These are phyloP conservation scores for Voacanga thouarsii DNA, from an alignment of 257 asterid species.

Conservation along the genomic window DNA sequence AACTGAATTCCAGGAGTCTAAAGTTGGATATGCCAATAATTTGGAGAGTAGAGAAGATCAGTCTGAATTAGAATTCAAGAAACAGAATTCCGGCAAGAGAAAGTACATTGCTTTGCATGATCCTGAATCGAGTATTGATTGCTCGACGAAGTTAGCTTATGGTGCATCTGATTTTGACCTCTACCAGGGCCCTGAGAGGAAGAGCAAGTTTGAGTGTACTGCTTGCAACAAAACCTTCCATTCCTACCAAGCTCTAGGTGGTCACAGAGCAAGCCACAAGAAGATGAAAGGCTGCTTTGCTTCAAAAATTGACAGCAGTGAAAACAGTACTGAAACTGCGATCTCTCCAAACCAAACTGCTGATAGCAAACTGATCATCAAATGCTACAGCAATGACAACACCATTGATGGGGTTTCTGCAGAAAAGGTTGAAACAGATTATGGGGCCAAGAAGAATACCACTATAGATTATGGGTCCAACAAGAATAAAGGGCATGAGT, in stretches of 20 bases:
- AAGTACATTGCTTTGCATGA: slow-evolving; percentile 23
- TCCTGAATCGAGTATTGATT: slow-evolving; percentile 12
- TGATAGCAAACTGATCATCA: slow-evolving; percentile 20
- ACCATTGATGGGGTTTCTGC: neutral
- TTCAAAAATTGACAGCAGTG: slow-evolving; percentile 36
- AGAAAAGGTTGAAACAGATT: slow-evolving; percentile 18
- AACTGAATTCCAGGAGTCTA: slow-evolving; percentile 11
- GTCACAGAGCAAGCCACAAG: slow-evolving; percentile 90
- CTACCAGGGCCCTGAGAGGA: slow-evolving; percentile 13
- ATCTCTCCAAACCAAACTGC: slow-evolving; percentile 25
- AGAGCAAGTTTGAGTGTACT: slow-evolving; percentile 55
- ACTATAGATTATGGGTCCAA: slow-evolving; percentile 23
- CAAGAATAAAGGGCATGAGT: slow-evolving; percentile 50
- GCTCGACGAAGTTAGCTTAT: slow-evolving; percentile 14
- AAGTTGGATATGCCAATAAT: slow-evolving; percentile 31
- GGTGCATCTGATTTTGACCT: slow-evolving; percentile 11
- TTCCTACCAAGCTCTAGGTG: slow-evolving; percentile 89
- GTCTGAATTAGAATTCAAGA: slow-evolving; percentile 27
- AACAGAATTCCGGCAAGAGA: slow-evolving; percentile 40
- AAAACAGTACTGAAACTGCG: slow-evolving; percentile 42
- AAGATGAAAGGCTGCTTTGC: slow-evolving; percentile 64
- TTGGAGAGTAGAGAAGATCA: slow-evolving; percentile 13
- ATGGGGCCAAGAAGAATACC: slow-evolving; percentile 5
- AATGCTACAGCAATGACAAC: slow-evolving; percentile 13
- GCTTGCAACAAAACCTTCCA: slow-evolving; percentile 63